These are phyloP conservation scores for Kazachstania sp. DNA, from an alignment of 1,139 yeast genomes.

Conservation along the genomic window DNA sequence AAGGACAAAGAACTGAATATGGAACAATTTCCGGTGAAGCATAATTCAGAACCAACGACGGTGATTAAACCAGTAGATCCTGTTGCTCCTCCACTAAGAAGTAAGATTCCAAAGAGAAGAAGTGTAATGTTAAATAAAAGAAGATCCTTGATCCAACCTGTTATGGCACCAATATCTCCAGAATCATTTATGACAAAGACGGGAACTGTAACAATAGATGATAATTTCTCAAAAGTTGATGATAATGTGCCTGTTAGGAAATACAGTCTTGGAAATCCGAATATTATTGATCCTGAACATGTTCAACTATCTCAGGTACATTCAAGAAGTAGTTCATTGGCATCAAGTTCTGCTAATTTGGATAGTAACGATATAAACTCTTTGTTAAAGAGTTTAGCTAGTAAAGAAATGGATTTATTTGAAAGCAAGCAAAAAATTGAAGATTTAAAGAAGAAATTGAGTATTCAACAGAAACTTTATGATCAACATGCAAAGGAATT, in stretches of 20 bases:
- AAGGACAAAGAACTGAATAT: not conserved
- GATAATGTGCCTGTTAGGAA: not conserved
- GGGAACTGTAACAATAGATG: not conserved
- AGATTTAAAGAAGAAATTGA: constrained; percentile 23
- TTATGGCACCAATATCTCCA: constrained; percentile 22
- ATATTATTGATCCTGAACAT: constrained; percentile 2
- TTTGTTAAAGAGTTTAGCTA: constrained; percentile 21
- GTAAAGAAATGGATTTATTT: constrained; percentile 28
- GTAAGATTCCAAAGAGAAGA: not conserved
- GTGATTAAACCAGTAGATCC: not conserved
- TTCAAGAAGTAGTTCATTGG: constrained; percentile 9
- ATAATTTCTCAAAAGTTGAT: not conserved
- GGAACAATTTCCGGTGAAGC: not conserved
- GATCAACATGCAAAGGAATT: constrained; percentile 20
- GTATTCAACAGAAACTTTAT: constrained; percentile 20
- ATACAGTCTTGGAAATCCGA: constrained; percentile 2
- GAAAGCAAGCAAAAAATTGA: constrained; percentile 29
- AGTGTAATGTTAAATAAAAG: constrained; percentile 15
- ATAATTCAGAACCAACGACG: not conserved
- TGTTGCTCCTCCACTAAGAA: not conserved
- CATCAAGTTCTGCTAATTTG: constrained; percentile 1
- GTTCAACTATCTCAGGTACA: constrained; percentile 1
- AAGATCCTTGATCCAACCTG: constrained; percentile 27
- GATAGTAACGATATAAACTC: constrained; percentile 7
- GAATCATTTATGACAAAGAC: constrained; percentile 5